Evolutionary conservation across 2,329 filamentous ascomycete species (phyloP).

Genomic region (Lomentospora prolificans): DNA sequence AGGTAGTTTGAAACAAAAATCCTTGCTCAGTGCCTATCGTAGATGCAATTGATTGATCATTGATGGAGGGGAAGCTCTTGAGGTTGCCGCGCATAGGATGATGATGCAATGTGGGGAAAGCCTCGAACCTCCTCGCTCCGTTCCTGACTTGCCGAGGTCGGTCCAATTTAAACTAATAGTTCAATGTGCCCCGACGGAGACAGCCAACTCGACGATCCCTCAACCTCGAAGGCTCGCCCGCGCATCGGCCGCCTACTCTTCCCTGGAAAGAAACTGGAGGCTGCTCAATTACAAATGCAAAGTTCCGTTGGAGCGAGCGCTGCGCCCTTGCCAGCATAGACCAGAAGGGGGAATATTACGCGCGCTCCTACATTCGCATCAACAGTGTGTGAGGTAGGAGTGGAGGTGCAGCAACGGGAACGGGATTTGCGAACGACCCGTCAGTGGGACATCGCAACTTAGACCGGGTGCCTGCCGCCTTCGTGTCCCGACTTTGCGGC

Average conservation of each 20-base stretch:
- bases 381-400: no score
- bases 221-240: no score
- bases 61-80: background rate
- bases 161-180: background rate
- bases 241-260: no score
- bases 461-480: no score
- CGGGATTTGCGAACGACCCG: no score
- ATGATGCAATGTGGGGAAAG: background rate
- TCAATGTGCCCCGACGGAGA: background rate
- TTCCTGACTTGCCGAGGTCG: background rate
- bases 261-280: no score
- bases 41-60: no score
- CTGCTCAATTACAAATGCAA: background rate
- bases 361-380: background rate
- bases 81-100: background rate
- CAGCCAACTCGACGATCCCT: background rate
- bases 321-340: background rate
- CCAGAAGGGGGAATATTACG: background rate
- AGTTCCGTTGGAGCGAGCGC: background rate
- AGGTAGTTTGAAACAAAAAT: no score
- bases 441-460: no score
- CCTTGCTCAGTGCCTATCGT: no score
- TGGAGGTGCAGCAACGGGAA: no score
- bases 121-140: background rate
- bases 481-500: no score